Conservation (phyloP, 768 basidiomycete species). For the Filobasidium floriforme region DNA sequence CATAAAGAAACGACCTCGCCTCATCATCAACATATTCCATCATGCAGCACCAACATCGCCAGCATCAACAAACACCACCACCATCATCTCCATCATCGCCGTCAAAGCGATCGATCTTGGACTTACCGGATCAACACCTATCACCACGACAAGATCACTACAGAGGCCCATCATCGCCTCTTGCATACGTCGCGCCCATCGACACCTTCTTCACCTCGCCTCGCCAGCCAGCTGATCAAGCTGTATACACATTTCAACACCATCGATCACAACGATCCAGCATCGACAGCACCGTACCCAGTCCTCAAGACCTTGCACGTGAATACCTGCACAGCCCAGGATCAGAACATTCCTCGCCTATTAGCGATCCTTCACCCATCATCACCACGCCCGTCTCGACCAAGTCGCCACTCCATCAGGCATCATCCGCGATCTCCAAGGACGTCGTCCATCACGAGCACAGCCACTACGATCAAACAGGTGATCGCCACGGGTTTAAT, state of each 20-base stretch:
- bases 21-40: too few relatives aligned
- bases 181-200: too few relatives aligned
- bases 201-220: too few relatives aligned
- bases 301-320: neutral
- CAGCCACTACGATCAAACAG: neutral
- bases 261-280: neutral
- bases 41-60: too few relatives aligned
- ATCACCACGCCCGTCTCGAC: neutral
- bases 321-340: neutral
- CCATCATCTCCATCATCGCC: too few relatives aligned
- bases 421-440: neutral
- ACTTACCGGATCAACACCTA: too few relatives aligned
- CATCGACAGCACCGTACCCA: neutral
- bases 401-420: neutral
- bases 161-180: too few relatives aligned
- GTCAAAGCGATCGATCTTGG: too few relatives aligned
- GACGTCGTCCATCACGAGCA: neutral
- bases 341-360: neutral
- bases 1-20: too few relatives aligned
- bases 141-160: too few relatives aligned
- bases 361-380: neutral
- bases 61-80: too few relatives aligned
- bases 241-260: neutral
- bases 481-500: neutral
- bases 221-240: too few relatives aligned